phyloP scores from a whole-genome alignment of 2,329 filamentous ascomycete species.

The Fusarium annulatum region DNA sequence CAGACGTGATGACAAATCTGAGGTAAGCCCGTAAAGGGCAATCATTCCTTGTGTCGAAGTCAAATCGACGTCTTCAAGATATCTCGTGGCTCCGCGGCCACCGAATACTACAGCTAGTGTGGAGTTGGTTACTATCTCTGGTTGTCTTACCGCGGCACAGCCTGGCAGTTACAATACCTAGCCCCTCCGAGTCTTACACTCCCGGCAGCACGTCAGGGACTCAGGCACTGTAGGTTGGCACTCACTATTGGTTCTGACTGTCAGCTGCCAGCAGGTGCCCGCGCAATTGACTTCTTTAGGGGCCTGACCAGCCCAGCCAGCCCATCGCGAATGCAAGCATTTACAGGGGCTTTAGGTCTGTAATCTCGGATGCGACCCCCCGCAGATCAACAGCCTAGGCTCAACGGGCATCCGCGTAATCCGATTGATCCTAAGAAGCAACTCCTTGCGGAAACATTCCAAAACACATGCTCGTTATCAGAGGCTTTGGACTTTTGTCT shows the following conservation, averaged over 20 bases:
- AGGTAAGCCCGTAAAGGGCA: conserved; percentile 8
- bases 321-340: not conserved
- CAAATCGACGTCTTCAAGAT: not conserved
- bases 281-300: not conserved
- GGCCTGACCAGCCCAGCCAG: not conserved
- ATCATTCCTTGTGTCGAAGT: not conserved
- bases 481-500: not conserved
- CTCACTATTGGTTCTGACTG: not conserved
- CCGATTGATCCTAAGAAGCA: conserved; percentile 13
- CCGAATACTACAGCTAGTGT: conserved; percentile 1
- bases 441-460: not conserved
- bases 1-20: not conserved
- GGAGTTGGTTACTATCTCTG: not conserved
- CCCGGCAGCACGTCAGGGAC: not conserved
- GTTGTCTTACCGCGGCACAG: not conserved
- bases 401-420: conserved; percentile 23
- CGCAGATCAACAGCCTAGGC: conserved; percentile 27
- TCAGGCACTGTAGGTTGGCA: not conserved
- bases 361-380: conserved; percentile 39
- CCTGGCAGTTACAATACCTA: not conserved
- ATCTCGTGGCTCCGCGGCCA: not conserved
- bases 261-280: conserved; percentile 3
- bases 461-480: conserved; percentile 4
- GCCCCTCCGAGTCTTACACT: not conserved
- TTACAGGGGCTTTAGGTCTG: conserved; percentile 9